These are phyloP conservation scores for Fusarium sp. DNA, from an alignment of 2,329 filamentous ascomycete genomes.

Conservation along the genomic window DNA sequence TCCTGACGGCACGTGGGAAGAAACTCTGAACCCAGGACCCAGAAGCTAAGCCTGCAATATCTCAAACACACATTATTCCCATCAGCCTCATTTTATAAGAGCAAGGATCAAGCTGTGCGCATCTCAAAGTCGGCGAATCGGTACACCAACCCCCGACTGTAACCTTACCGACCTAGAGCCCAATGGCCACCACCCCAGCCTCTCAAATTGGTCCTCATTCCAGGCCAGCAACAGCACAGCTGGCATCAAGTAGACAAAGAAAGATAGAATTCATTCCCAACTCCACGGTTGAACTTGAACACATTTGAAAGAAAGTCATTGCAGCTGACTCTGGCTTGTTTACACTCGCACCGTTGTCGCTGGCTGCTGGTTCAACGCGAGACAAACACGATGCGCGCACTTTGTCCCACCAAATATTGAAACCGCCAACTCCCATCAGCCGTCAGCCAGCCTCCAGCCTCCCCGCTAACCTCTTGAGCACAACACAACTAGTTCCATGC, in stretches of 20 bases:
- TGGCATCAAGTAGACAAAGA: background rate
- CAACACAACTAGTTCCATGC: background rate
- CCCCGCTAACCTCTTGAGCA: slow-evolving; percentile 24
- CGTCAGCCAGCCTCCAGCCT: slow-evolving; percentile 32
- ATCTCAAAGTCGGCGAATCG: slow-evolving; percentile 17
- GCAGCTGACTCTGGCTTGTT: background rate
- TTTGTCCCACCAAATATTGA: slow-evolving; percentile 20
- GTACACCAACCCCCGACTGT: slow-evolving; percentile 17
- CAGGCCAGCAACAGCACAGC: background rate
- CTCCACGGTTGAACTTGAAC: background rate
- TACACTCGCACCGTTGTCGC: background rate
- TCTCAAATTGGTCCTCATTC: slow-evolving; percentile 7
- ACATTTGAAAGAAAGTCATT: background rate
- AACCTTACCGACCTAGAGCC: slow-evolving; percentile 4
- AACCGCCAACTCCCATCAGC: slow-evolving; percentile 16
- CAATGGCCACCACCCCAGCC: slow-evolving; percentile 21
- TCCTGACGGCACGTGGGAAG: background rate
- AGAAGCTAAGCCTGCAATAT: background rate
- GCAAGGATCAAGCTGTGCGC: background rate
- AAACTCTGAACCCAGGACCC: background rate
- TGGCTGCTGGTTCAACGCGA: slow-evolving; percentile 29
- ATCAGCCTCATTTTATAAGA: background rate
- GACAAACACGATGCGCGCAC: slow-evolving; percentile 37
- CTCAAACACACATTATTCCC: background rate
- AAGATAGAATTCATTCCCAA: background rate